Evolutionary conservation across 371 early-diverging fungal genomes (phyloP).

Genomic region (Apophysomyces elegans): DNA sequence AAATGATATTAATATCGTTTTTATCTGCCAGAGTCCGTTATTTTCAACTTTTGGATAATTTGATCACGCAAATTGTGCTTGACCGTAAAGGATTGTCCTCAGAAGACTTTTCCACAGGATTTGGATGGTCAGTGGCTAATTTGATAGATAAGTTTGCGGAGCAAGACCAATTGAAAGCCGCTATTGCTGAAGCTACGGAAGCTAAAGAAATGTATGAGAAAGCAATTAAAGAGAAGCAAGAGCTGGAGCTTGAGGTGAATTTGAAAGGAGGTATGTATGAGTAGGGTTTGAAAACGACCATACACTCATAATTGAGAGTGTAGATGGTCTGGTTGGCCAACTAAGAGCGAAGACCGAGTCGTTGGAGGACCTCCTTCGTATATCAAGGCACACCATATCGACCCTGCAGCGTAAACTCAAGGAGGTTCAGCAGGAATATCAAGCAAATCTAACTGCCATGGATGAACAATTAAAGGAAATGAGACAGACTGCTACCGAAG

Average conservation of each 20-base stretch:
- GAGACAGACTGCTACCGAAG: slow-evolving; percentile 60
- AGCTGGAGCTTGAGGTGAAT: slow-evolving; percentile 75
- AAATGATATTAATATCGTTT: not conserved
- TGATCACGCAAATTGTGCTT: slow-evolving; percentile 82
- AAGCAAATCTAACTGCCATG: slow-evolving; percentile 67
- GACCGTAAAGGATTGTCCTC: slow-evolving; percentile 72
- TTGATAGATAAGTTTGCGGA: slow-evolving; percentile 81
- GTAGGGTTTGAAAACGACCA: not conserved
- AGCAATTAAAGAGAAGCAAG: slow-evolving; percentile 58
- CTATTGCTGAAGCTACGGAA: slow-evolving; percentile 74
- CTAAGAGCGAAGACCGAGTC: slow-evolving; percentile 77
- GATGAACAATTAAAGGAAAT: slow-evolving; percentile 74
- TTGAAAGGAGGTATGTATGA: slow-evolving; percentile 57
- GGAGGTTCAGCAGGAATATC: slow-evolving; percentile 70
- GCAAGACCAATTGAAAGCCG: slow-evolving; percentile 74
- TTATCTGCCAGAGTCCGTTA: slow-evolving; percentile 61
- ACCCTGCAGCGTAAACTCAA: slow-evolving; percentile 74
- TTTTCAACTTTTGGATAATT: slow-evolving; percentile 78
- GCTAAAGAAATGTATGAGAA: slow-evolving; percentile 53
- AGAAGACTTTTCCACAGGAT: slow-evolving; percentile 55
- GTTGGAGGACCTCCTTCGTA: slow-evolving; percentile 77
- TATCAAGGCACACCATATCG: slow-evolving; percentile 82
- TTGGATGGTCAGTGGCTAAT: slow-evolving; percentile 70
- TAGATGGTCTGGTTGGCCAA: slow-evolving; percentile 39
- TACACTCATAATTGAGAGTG: not conserved